phyloP scores from a whole-genome alignment of 148 eudicot genomes.

The Selenicereus undatus region DNA sequence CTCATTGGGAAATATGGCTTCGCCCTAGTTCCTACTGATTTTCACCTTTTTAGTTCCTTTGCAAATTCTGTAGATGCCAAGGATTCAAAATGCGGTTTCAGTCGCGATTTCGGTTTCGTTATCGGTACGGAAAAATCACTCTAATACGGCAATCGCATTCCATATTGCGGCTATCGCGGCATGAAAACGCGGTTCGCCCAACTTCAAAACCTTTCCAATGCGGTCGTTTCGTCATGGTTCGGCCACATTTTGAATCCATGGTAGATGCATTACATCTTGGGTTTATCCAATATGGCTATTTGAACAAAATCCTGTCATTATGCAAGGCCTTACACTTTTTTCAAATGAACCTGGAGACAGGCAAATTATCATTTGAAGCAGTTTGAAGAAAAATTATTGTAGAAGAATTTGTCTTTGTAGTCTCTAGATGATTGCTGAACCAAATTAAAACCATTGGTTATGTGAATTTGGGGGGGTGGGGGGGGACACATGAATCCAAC shows the following conservation, averaged over 20 bases:
- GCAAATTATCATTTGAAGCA: neutral
- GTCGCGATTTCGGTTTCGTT: too few relatives aligned
- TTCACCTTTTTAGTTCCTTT: neutral
- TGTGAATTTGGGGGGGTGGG: too few relatives aligned
- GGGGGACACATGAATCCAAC: too few relatives aligned
- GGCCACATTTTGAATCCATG: too few relatives aligned
- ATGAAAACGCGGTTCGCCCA: too few relatives aligned
- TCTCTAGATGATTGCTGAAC: neutral
- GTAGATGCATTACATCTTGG: neutral
- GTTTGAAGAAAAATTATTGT: neutral
- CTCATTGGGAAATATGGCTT: neutral
- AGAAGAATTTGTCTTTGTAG: neutral
- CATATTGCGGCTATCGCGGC: too few relatives aligned
- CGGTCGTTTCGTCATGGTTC: too few relatives aligned
- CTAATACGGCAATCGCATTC: too few relatives aligned
- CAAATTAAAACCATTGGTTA: neutral
- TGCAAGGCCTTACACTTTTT: too few relatives aligned
- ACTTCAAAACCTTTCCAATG: too few relatives aligned
- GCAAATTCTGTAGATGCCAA: neutral
- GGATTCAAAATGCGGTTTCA: too few relatives aligned
- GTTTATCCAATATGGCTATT: neutral
- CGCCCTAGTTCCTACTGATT: neutral
- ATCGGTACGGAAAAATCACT: too few relatives aligned
- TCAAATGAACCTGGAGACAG: neutral
- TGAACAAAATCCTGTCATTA: neutral